Base-by-base conservation (phyloP, 139 green algal species). In the Zygnema circumcarinatum region DNA sequence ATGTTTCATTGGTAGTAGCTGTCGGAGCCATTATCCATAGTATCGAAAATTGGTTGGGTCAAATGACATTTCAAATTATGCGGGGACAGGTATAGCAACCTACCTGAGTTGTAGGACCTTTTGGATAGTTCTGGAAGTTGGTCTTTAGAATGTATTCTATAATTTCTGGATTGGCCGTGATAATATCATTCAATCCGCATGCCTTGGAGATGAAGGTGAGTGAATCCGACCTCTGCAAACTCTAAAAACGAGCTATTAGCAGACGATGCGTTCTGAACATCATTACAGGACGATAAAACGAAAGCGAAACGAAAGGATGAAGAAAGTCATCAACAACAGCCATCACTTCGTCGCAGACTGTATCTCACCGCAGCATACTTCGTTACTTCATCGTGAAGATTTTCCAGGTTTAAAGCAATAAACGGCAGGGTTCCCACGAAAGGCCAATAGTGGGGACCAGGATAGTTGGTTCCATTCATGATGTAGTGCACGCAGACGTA, bases 61-160 rank as follows among this genome's bases (percentile, higher is more conserved):
- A 39, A 78, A 16, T 22, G 69, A 35, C 35, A 7, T 52, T 22
- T 7, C 16, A 22, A 41, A n/a, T n/a, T n/a, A n/a, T n/a, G n/a
- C n/a, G n/a, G n/a, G n/a, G n/a, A n/a, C n/a, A n/a, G n/a, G n/a
- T 62, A 62, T 16, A 3, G 16, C 3, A n/a, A 38, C 36, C 3
- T 21, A 87, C 81, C 81, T 87, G 81, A 53, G 47, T 76, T 21
- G 78, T 42, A n/a, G 81, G 67, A 7, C 81, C 81, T 52, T 87
- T 87, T n/a, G 81, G 81, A 52, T 87, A 87, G 67, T 87, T 81
- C 22, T 32, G 22, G 31, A 87, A 87, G 11, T 81, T 87, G 36
- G 52, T 83, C 35, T 87, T 87, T 2, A 87, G 31, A 35, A 87
- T 83, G 56, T 87, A 33, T 74, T 87, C 67, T 52, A 87, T 25